Conservation (phyloP, 2,329 filamentous ascomycete species). For the Colletotrichum sp. region DNA sequence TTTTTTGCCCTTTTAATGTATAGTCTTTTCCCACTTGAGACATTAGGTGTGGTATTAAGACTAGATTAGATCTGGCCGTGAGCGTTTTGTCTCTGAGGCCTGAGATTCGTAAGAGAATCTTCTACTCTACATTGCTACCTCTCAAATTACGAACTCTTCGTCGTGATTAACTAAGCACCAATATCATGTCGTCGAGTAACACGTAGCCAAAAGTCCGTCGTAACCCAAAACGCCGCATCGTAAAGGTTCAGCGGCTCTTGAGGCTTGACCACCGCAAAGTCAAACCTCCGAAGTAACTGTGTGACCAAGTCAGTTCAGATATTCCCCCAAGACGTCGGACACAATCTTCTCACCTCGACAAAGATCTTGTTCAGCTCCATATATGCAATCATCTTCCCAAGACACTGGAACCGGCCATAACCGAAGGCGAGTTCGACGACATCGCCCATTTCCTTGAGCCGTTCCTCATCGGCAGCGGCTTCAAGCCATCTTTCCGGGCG, state of each 20-base stretch:
- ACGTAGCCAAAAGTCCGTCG: conserved; percentile 25
- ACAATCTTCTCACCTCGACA: conserved; percentile 39
- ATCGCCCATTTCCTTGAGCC: conserved; percentile 35
- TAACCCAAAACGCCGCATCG: conserved; percentile 25
- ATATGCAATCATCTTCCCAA: conserved; percentile 49
- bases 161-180: fast-evolving
- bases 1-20: too few relatives aligned
- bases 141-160: background rate
- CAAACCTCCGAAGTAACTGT: conserved; percentile 24
- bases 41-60: background rate
- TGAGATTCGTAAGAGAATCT: fast-evolving
- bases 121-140: background rate
- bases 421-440: conserved; percentile 48
- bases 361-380: conserved; percentile 50
- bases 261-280: conserved; percentile 24
- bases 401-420: conserved; percentile 44
- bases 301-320: conserved; percentile 24
- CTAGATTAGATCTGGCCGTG: background rate
- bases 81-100: background rate
- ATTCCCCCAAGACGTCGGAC: background rate
- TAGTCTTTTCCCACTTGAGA: too few relatives aligned
- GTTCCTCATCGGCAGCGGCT: conserved; percentile 32
- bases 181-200: background rate
- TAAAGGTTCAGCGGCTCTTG: conserved; percentile 21
- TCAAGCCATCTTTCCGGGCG: conserved; percentile 55